These are phyloP conservation scores for Fusarium duplospermum DNA, from an alignment of 2,329 filamentous ascomycete species.

Conservation along the genomic window DNA sequence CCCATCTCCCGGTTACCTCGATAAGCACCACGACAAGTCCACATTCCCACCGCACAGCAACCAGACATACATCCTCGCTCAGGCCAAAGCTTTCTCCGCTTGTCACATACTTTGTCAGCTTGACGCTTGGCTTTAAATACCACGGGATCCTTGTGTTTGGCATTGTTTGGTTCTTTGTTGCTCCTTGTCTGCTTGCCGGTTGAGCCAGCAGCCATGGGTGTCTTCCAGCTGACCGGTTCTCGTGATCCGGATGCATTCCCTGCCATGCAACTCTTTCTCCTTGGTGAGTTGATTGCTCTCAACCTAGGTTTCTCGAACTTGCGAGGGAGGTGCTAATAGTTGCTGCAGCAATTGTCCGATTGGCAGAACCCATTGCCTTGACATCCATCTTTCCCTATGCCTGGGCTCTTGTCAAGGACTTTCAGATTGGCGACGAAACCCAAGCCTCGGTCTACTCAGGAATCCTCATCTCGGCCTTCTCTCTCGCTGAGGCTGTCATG, in stretches of 20 bases:
- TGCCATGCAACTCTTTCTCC: slow-evolving; percentile 81
- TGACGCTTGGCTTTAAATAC: slow-evolving; percentile 6
- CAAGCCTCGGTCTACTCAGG: slow-evolving; percentile 91
- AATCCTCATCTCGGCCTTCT: slow-evolving; percentile 87
- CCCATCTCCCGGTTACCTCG: neutral
- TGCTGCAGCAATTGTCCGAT: slow-evolving; percentile 83
- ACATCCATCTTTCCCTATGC: slow-evolving; percentile 95
- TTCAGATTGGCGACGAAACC: slow-evolving; percentile 75
- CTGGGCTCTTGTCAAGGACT: slow-evolving; percentile 83
- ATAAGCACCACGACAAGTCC: slow-evolving; percentile 7
- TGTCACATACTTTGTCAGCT: neutral
- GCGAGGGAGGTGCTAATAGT: slow-evolving; percentile 63
- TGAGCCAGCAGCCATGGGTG: slow-evolving; percentile 60
- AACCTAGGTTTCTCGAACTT: slow-evolving; percentile 73
- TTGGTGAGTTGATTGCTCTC: slow-evolving; percentile 69
- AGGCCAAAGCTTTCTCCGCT: neutral
- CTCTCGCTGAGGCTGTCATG: slow-evolving; percentile 83
- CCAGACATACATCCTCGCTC: slow-evolving; percentile 5
- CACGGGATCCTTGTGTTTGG: slow-evolving; percentile 6
- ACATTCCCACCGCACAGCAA: slow-evolving; percentile 3
- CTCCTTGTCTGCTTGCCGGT: neutral
- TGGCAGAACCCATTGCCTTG: slow-evolving; percentile 91
- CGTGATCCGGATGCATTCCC: slow-evolving; percentile 82
- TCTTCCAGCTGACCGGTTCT: slow-evolving; percentile 61
- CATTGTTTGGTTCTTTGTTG: neutral